Conservation (phyloP, 2,329 filamentous ascomycete genomes). For the Neofusicoccum ribis region DNA sequence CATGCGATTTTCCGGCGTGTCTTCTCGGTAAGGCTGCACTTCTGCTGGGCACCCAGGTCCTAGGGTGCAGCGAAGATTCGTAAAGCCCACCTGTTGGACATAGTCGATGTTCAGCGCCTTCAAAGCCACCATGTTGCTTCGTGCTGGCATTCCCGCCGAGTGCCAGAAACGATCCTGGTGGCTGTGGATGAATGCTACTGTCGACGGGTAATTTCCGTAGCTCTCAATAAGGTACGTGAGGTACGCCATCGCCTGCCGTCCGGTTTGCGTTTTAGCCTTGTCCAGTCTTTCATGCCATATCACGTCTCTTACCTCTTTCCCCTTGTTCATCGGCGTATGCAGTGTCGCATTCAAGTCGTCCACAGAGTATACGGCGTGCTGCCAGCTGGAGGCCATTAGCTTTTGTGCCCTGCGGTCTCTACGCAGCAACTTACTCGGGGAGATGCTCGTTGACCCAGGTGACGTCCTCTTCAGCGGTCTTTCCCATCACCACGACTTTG, state of each 20-base stretch:
- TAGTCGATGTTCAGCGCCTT: constrained; percentile 36
- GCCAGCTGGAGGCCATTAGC: constrained; percentile 13
- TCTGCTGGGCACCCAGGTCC: constrained; percentile 42
- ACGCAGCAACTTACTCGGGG: not conserved
- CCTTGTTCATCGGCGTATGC: constrained; percentile 27
- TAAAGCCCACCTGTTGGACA: constrained; percentile 41
- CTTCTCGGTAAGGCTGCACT: constrained; percentile 34
- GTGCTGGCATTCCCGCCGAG: constrained; percentile 17
- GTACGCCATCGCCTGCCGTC: constrained; percentile 25
- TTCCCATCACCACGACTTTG: constrained; percentile 18
- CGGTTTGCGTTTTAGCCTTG: not conserved
- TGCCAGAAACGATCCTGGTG: constrained; percentile 23
- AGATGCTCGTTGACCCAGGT: constrained; percentile 23
- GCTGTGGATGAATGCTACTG: constrained; percentile 26
- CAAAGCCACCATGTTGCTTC: constrained; percentile 19
- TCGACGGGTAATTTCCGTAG: constrained; percentile 26
- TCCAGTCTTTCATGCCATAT: not conserved
- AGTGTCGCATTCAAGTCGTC: constrained; percentile 20
- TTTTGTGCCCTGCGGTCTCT: too few species aligned
- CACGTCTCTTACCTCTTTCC: constrained; percentile 21
- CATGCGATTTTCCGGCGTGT: constrained; percentile 22
- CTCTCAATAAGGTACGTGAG: constrained; percentile 29
- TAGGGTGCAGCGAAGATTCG: constrained; percentile 41
- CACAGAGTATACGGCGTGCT: constrained; percentile 22
- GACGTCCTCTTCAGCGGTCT: constrained; percentile 21